A percentile compares a stretch with the other conserved stretches of the same genome.
These are phyloP conservation scores for Ulota crispa DNA, from an alignment of 225 moss, liverwort and hornwort species.

Conservation along the genomic window DNA sequence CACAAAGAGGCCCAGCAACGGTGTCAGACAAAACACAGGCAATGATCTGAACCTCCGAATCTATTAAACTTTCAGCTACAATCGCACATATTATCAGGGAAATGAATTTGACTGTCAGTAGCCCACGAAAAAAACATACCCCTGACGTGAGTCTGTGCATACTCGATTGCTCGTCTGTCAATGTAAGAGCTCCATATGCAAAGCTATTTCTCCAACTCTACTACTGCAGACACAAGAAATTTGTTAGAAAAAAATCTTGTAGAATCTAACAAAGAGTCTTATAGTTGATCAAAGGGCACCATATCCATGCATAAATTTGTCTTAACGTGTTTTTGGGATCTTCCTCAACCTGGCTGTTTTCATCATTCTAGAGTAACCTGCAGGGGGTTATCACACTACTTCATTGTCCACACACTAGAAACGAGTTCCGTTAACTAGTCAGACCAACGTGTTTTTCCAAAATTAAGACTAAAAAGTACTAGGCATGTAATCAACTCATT, in stretches of 20 bases:
- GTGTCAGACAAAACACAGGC: conserved; percentile 22
- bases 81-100: conserved; percentile 3
- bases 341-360: background rate
- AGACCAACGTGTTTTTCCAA: background rate
- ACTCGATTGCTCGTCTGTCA: conserved; percentile 21
- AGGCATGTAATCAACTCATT: background rate
- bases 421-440: background rate
- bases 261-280: background rate
- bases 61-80: background rate
- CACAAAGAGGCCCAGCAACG: background rate
- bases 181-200: conserved; percentile 19
- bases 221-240: background rate
- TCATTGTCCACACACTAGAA: background rate
- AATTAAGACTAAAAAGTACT: background rate
- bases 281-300: background rate
- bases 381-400: background rate
- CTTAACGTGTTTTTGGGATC: background rate
- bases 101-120: background rate
- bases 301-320: background rate
- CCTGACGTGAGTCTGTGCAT: background rate
- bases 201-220: background rate
- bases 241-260: background rate
- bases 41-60: background rate
- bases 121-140: background rate
- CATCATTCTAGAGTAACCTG: background rate